Evolutionary conservation across 2,329 filamentous ascomycete species (phyloP).

Genomic region (Chaetomium strumarium): DNA sequence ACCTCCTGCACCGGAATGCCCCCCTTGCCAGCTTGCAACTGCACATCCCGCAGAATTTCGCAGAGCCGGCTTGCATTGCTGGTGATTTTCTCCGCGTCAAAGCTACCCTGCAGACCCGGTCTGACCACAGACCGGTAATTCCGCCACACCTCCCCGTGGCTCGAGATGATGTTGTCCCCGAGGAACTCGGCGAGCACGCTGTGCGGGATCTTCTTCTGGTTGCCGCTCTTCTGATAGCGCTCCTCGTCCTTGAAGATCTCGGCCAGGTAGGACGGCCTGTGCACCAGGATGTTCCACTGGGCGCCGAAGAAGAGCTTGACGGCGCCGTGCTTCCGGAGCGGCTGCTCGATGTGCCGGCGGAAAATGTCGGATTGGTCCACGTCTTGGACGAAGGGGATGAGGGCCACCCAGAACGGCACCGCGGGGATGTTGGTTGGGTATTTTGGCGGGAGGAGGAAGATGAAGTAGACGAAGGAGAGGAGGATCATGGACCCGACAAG

Average conservation of each 20-base stretch:
- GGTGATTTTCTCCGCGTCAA: conserved; percentile 12
- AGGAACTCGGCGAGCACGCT: conserved; percentile 18
- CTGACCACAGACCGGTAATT: conserved; percentile 15
- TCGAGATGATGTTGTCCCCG: conserved; percentile 20
- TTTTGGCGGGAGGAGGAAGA: conserved; percentile 16
- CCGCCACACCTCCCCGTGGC: conserved; percentile 14
- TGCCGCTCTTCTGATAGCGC: conserved; percentile 20
- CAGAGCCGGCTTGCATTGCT: conserved; percentile 12
- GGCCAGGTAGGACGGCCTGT: conserved; percentile 37
- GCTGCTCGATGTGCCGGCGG: conserved; percentile 33
- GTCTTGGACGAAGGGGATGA: conserved; percentile 37
- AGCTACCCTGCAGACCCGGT: conserved; percentile 14
- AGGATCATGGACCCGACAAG: conserved; percentile 3
- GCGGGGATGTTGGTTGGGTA: conserved; percentile 35
- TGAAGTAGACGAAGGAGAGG: conserved; percentile 8
- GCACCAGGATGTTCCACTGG: conserved; percentile 43
- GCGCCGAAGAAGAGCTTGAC: conserved; percentile 45
- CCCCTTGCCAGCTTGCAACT: conserved; percentile 1
- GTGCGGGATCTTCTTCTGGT: conserved; percentile 21
- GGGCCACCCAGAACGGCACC: conserved; percentile 39
- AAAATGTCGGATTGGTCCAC: conserved; percentile 40
- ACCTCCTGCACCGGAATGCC: conserved; percentile 16
- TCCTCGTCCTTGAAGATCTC: conserved; percentile 34
- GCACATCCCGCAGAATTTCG: conserved; percentile 4
- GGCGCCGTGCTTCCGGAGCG: conserved; percentile 36